Percentiles rank a stretch among this genome's conserved stretches.
phyloP scores from a whole-genome alignment of 2,329 filamentous ascomycete species.

The Colletotrichum tropicale region DNA sequence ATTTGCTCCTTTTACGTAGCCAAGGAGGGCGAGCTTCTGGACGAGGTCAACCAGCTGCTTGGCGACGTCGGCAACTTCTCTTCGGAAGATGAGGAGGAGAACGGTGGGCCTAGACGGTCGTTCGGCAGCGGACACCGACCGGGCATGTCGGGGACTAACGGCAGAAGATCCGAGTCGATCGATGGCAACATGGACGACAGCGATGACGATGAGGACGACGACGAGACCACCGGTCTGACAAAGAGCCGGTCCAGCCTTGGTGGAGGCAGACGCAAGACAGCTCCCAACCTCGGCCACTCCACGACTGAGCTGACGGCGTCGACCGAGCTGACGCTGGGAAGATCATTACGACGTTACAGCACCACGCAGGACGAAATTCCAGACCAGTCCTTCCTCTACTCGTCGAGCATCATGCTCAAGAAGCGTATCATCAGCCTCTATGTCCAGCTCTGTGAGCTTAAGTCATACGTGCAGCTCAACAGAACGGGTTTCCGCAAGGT shows the following conservation, averaged over 20 bases:
- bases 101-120: slow-evolving; percentile 10
- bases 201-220: slow-evolving; percentile 69
- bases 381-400: slow-evolving; percentile 72
- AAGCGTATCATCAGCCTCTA: slow-evolving; percentile 88
- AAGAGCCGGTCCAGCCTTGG: slow-evolving; percentile 45
- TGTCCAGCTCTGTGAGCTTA: slow-evolving; percentile 91
- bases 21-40: slow-evolving; percentile 87
- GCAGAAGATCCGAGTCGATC: slow-evolving; percentile 44
- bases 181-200: slow-evolving; percentile 67
- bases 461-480: slow-evolving; percentile 95
- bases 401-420: slow-evolving; percentile 83
- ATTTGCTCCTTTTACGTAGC: slow-evolving; percentile 87
- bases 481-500: slow-evolving; percentile 96
- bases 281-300: slow-evolving; percentile 40
- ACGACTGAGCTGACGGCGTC: slow-evolving; percentile 65
- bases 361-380: slow-evolving; percentile 77
- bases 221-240: slow-evolving; percentile 61
- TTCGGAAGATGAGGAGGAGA: slow-evolving; percentile 41
- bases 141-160: slow-evolving; percentile 40
- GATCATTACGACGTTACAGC: slow-evolving; percentile 66
- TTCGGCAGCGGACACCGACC: slow-evolving; percentile 23
- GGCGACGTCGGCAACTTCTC: slow-evolving; percentile 74
- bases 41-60: slow-evolving; percentile 79
- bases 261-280: slow-evolving; percentile 38
- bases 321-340: slow-evolving; percentile 56